These are phyloP conservation scores for Triticum dicoccoides DNA, from an alignment of 176 grass and related monocot genomes.

Conservation along the genomic window DNA sequence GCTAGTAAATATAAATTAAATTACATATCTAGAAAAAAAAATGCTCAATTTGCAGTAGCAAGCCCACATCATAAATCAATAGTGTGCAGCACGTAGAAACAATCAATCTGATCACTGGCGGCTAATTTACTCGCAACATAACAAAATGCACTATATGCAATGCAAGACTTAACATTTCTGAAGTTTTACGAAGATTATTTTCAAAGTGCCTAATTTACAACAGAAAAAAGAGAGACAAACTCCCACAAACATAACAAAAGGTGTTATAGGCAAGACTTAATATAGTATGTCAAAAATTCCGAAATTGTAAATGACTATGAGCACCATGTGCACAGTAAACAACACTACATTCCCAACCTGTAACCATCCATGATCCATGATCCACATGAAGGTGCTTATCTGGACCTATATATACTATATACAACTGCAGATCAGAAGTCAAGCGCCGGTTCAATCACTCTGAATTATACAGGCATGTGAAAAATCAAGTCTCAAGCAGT, in stretches of 20 bases:
- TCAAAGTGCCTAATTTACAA: not conserved
- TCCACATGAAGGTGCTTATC: not conserved
- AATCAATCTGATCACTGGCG: too few species aligned
- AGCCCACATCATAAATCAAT: too few species aligned
- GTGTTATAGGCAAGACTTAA: not conserved
- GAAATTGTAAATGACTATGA: not conserved
- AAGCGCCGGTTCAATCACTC: not conserved
- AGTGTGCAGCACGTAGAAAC: too few species aligned
- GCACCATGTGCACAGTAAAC: not conserved
- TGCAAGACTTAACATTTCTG: not conserved
- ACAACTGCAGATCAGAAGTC: not conserved
- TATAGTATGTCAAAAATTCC: not conserved
- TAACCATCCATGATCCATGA: not conserved
- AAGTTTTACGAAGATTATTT: not conserved
- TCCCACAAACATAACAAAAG: not conserved
- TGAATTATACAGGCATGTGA: not conserved
- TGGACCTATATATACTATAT: not conserved
- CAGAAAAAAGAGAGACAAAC: not conserved
- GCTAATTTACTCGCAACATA: too few species aligned
- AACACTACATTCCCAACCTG: not conserved
- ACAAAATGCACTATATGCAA: too few species aligned
- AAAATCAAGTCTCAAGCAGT: not conserved
- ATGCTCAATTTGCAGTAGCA: too few species aligned
- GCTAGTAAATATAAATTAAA: too few species aligned
- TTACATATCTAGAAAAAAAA: too few species aligned